These are phyloP conservation scores for Globisporangium lucens DNA, from an alignment of 352 stramenopile species.

Conservation along the genomic window DNA sequence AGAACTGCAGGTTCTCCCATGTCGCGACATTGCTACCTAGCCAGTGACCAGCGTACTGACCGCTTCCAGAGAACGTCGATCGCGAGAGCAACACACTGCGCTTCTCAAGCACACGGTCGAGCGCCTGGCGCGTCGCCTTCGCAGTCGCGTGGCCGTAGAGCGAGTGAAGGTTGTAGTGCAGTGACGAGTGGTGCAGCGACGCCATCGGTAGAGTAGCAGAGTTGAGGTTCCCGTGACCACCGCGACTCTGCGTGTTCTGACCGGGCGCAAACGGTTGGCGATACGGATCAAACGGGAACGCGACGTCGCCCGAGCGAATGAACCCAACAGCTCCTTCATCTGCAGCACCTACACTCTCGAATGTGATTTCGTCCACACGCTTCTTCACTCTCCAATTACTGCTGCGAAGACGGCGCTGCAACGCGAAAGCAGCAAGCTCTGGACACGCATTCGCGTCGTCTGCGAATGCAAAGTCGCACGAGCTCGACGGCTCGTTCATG, in stretches of 20 bases:
- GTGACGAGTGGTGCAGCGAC: constrained; percentile 53
- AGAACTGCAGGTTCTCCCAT: constrained; percentile 77
- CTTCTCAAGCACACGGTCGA: constrained; percentile 50
- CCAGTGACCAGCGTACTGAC: constrained; percentile 62
- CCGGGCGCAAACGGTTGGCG: constrained; percentile 72
- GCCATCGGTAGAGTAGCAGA: constrained; percentile 75
- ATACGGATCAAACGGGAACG: constrained; percentile 81
- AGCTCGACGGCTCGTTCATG: constrained; percentile 73
- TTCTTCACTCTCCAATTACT: not conserved
- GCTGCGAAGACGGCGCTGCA: not conserved
- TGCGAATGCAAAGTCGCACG: constrained; percentile 51
- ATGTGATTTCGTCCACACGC: not conserved
- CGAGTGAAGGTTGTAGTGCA: constrained; percentile 88
- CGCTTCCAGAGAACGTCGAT: constrained; percentile 67
- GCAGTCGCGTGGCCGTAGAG: constrained; percentile 74
- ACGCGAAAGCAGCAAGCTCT: not conserved
- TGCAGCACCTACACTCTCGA: not conserved
- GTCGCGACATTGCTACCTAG: constrained; percentile 50
- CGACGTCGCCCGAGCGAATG: constrained; percentile 64
- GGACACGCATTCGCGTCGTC: constrained; percentile 35
- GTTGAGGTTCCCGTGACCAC: constrained; percentile 71
- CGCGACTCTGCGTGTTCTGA: constrained; percentile 32
- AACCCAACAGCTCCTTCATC: constrained; percentile 26
- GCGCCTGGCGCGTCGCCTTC: constrained; percentile 39
- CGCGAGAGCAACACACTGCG: constrained; percentile 68